phyloP scores from a whole-genome alignment of 352 stramenopile genomes.

The Saprolegnia diclina region DNA sequence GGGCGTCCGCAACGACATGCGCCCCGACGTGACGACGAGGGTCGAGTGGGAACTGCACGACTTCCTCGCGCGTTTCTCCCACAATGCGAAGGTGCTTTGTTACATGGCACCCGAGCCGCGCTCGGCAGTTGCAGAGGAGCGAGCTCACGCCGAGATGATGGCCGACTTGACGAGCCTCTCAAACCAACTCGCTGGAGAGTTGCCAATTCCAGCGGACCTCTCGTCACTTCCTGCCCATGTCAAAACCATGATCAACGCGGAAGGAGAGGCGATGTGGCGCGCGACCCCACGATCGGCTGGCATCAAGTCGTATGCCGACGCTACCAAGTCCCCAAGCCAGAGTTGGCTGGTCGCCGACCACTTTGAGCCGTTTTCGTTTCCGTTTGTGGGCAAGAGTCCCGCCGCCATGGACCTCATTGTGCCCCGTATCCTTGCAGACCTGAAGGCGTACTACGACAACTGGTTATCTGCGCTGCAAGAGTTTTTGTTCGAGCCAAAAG shows the following conservation, averaged over 20 bases:
- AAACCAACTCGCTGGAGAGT: background rate
- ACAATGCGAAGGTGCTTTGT: background rate
- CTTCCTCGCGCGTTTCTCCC: background rate
- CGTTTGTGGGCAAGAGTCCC: background rate
- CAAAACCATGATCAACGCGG: background rate
- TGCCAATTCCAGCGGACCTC: background rate
- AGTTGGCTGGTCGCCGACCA: background rate
- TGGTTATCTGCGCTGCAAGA: background rate
- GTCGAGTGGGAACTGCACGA: background rate
- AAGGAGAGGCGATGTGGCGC: too few relatives aligned
- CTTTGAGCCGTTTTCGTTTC: background rate
- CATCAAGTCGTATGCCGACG: background rate
- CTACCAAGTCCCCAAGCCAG: background rate
- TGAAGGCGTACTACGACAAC: background rate
- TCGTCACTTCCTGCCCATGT: background rate
- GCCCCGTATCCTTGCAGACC: background rate
- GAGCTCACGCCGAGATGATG: background rate
- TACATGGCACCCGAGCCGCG: background rate
- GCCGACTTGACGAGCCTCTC: background rate
- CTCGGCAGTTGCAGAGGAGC: background rate
- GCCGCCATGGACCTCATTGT: background rate
- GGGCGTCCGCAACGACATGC: background rate
- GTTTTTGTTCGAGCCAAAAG: background rate
- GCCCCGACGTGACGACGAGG: background rate
- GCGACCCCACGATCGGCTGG: too few relatives aligned